Evolutionary conservation across 805 yeast genomes (phyloP).

Genomic region (Cyberlindnera japonica): DNA sequence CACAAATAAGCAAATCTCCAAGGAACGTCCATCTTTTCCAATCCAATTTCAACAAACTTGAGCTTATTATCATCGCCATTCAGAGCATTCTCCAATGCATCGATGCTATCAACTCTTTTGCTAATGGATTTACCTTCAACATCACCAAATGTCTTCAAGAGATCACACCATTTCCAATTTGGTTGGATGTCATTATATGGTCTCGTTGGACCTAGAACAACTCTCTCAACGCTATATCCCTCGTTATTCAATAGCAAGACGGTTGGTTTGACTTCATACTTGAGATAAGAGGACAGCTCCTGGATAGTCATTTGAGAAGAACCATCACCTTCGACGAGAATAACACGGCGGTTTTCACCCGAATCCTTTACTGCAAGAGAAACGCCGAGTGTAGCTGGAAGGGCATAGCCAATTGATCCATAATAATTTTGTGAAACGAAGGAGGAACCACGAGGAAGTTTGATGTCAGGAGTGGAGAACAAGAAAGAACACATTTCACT

Average conservation of each 20-base stretch:
- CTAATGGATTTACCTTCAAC: slow-evolving; percentile 39
- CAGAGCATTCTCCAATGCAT: slow-evolving; percentile 19
- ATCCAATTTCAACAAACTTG: slow-evolving; percentile 52
- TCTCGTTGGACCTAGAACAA: slow-evolving; percentile 53
- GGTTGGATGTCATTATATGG: slow-evolving; percentile 58
- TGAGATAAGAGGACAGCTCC: slow-evolving; percentile 56
- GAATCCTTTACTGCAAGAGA: slow-evolving; percentile 52
- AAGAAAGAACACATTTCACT: slow-evolving; percentile 67
- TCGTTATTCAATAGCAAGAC: slow-evolving; percentile 58
- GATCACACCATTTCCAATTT: slow-evolving; percentile 48
- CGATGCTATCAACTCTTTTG: slow-evolving; percentile 35
- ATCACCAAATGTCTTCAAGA: slow-evolving; percentile 55
- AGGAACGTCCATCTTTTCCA: slow-evolving; percentile 62
- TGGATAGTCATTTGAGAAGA: slow-evolving; percentile 65
- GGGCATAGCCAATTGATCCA: slow-evolving; percentile 65
- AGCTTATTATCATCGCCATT: slow-evolving; percentile 36
- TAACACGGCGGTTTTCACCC: slow-evolving; percentile 36
- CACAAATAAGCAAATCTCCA: slow-evolving; percentile 23
- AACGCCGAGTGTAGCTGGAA: slow-evolving; percentile 63
- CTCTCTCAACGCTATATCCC: slow-evolving; percentile 65
- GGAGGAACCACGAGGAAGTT: slow-evolving; percentile 46
- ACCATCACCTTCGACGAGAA: slow-evolving; percentile 65
- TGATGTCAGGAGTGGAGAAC: slow-evolving; percentile 55
- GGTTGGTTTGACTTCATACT: slow-evolving; percentile 53
- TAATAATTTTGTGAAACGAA: slow-evolving; percentile 62